Evolutionary conservation across 768 basidiomycete genomes (phyloP).

Genomic region (Psilocybe sp.): DNA sequence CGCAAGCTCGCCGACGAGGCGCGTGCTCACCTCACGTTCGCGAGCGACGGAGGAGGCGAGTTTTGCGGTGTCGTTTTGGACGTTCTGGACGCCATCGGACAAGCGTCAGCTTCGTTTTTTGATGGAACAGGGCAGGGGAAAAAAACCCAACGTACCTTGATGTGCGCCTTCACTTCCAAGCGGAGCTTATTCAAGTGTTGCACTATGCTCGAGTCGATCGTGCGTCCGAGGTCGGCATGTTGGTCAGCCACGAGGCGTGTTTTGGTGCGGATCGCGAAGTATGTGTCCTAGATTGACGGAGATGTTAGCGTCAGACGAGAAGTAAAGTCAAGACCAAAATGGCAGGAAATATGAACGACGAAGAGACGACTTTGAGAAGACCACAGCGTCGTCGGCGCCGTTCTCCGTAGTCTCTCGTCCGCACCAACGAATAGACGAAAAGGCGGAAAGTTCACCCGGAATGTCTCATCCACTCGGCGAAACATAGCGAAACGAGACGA

Average conservation of each 20-base stretch:
- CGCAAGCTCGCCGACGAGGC: slow-evolving; percentile 83
- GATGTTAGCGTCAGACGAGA: too few species aligned
- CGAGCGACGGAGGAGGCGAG: slow-evolving; percentile 88
- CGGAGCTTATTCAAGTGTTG: slow-evolving; percentile 96
- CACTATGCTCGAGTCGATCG: slow-evolving; percentile 95
- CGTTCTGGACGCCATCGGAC: slow-evolving; percentile 55
- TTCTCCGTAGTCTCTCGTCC: too few species aligned
- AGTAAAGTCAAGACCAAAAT: too few species aligned
- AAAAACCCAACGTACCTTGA: slow-evolving; percentile 57
- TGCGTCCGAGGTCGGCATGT: slow-evolving; percentile 93
- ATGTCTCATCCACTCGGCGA: too few species aligned
- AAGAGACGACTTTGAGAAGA: too few species aligned
- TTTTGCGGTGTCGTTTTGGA: slow-evolving; percentile 95
- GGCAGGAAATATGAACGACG: too few species aligned
- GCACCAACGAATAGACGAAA: too few species aligned
- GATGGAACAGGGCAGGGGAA: background rate
- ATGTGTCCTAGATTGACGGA: slow-evolving; percentile 65
- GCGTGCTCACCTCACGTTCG: slow-evolving; percentile 86
- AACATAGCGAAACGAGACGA: too few species aligned
- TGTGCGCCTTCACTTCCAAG: slow-evolving; percentile 95
- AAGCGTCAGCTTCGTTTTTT: too few species aligned
- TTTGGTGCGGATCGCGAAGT: slow-evolving; percentile 90
- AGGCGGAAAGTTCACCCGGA: too few species aligned
- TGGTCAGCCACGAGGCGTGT: slow-evolving; percentile 92
- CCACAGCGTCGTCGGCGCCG: too few species aligned